These are phyloP conservation scores for Lentinula sp. DNA, from an alignment of 768 basidiomycete species.

Conservation along the genomic window DNA sequence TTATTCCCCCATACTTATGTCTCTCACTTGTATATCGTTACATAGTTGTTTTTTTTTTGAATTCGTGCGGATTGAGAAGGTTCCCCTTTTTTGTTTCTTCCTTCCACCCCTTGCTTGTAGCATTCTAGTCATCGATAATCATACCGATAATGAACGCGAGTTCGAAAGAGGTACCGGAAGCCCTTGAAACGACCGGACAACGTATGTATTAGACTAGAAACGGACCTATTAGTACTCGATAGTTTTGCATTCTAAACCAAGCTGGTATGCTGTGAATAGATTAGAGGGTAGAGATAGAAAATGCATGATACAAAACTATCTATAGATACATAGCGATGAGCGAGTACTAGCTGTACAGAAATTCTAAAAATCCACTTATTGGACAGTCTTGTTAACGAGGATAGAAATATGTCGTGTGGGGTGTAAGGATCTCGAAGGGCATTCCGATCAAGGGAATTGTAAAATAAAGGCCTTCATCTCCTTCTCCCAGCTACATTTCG, in stretches of 20 bases:
- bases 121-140: background rate
- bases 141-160: background rate
- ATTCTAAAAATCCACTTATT: background rate
- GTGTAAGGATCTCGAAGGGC: too few relatives aligned
- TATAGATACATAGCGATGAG: background rate
- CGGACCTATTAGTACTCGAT: too few relatives aligned
- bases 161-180: background rate
- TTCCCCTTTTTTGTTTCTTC: background rate
- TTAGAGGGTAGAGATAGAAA: background rate
- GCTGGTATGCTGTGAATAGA: too few relatives aligned
- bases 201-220: too few relatives aligned
- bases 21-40: background rate
- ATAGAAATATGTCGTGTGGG: too few relatives aligned
- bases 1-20: background rate
- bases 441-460: conserved; percentile 44
- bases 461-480: conserved; percentile 59
- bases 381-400: too few relatives aligned
- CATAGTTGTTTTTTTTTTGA: background rate
- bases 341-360: background rate
- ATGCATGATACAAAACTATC: background rate
- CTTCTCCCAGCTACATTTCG: conserved; percentile 54
- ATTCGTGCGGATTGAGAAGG: background rate
- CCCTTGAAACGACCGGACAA: too few relatives aligned
- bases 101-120: background rate
- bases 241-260: too few relatives aligned